phyloP scores from a whole-genome alignment of 2,329 filamentous ascomycete species.

The Cladosporium oxysporum region DNA sequence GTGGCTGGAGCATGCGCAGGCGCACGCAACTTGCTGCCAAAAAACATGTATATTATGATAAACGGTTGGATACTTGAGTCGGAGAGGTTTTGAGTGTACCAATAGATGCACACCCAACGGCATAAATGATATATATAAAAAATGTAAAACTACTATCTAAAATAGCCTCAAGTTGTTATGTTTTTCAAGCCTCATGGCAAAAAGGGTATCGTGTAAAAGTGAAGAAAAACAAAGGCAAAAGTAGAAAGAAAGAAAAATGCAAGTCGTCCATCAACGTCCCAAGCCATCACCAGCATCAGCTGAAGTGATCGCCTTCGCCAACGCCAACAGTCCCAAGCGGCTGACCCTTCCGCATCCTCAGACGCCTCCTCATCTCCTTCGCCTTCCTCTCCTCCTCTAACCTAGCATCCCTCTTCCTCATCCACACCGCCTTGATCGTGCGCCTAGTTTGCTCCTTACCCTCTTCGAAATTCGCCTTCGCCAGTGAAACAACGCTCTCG shows the following conservation, averaged over 20 bases:
- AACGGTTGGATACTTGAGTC: neutral
- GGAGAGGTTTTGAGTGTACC: neutral
- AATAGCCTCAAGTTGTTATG: neutral
- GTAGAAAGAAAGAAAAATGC: neutral
- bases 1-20: neutral
- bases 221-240: neutral
- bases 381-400: constrained; percentile 53
- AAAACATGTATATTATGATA: too few species aligned
- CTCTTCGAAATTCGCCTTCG: constrained; percentile 82
- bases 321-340: constrained; percentile 59
- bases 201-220: constrained; percentile 10
- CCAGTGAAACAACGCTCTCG: constrained; percentile 78
- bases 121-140: neutral
- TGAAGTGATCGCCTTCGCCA: constrained; percentile 63
- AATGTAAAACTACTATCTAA: neutral
- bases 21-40: neutral
- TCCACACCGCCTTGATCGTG: constrained; percentile 85
- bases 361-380: constrained; percentile 39
- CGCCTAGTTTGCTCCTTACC: constrained; percentile 75
- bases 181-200: neutral
- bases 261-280: neutral
- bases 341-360: constrained; percentile 51
- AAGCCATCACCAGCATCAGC: constrained; percentile 37
- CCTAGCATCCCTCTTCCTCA: constrained; percentile 76
- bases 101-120: neutral